Percentiles rank a stretch among this genome's conserved stretches.
These are phyloP conservation scores for Camelina sativa DNA, from an alignment of 345 rosid genomes.

Conservation along the genomic window DNA sequence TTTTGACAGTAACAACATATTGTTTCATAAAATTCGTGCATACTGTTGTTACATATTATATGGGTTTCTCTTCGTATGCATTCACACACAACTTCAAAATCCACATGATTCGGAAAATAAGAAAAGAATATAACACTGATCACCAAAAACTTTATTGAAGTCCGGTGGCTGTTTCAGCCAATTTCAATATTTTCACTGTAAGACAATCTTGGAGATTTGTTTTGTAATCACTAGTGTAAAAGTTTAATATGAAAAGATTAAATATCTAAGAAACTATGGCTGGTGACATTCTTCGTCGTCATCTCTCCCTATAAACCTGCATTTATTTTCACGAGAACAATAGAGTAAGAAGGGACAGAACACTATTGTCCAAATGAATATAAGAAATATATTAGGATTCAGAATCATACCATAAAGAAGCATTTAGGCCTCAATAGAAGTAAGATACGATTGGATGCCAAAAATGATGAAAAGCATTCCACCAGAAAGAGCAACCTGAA, in stretches of 20 bases:
- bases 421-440: slow-evolving; percentile 52
- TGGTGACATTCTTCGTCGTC: slow-evolving; percentile 18
- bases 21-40: not conserved
- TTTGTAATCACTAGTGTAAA: slow-evolving; percentile 24
- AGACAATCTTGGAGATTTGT: not conserved
- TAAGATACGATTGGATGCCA: slow-evolving; percentile 88
- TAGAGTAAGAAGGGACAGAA: slow-evolving; percentile 4
- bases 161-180: slow-evolving; percentile 1
- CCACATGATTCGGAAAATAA: not conserved
- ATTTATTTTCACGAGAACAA: not conserved
- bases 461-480: slow-evolving; percentile 89
- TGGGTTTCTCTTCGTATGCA: not conserved
- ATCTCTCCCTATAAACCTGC: slow-evolving; percentile 24
- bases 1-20: not conserved
- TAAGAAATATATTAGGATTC: slow-evolving; percentile 4
- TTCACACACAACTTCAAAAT: not conserved
- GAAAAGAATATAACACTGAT: not conserved
- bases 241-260: slow-evolving; percentile 15
- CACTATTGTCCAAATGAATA: not conserved
- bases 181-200: slow-evolving; percentile 7
- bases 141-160: slow-evolving; percentile 22
- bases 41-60: not conserved
- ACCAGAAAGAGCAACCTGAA: slow-evolving; percentile 86
- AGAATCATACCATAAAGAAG: slow-evolving; percentile 19
- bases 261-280: slow-evolving; percentile 28